phyloP scores from a whole-genome alignment of 176 grass and related monocot species.

The Chloris gayana region DNA sequence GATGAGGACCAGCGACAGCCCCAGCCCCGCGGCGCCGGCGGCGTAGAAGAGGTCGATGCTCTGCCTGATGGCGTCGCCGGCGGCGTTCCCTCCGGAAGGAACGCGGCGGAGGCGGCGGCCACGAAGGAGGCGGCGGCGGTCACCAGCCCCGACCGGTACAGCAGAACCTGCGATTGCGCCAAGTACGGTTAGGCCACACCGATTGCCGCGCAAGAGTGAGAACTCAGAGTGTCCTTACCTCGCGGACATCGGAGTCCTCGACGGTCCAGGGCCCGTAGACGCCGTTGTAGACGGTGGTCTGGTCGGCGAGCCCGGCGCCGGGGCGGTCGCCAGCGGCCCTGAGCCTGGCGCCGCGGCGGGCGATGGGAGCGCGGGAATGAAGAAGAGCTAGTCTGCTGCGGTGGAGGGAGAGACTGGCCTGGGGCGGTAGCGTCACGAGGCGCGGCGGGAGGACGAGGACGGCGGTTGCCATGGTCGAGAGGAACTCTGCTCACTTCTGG shows the following conservation, averaged over 20 bases:
- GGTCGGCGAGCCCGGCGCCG: slow-evolving; percentile 42
- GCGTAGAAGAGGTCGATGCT: slow-evolving; percentile 53
- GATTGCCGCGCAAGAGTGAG: too few relatives aligned
- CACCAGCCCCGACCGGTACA: slow-evolving; percentile 80
- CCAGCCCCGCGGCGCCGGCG: slow-evolving; percentile 66
- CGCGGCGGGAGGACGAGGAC: slow-evolving; percentile 13
- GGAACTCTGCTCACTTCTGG: not conserved
- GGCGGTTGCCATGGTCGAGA: slow-evolving; percentile 9
- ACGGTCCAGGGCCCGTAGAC: slow-evolving; percentile 85
- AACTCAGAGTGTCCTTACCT: too few relatives aligned
- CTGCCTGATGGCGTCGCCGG: slow-evolving; percentile 48
- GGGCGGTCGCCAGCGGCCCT: slow-evolving; percentile 46
- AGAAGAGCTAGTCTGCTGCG: not conserved
- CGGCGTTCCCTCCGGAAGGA: slow-evolving; percentile 59
- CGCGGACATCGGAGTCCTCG: slow-evolving; percentile 65
- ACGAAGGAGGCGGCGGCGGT: slow-evolving; percentile 62
- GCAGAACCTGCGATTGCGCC: slow-evolving; percentile 54
- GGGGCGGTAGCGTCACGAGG: not conserved
- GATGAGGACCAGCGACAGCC: slow-evolving; percentile 78
- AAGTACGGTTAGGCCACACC: not conserved
- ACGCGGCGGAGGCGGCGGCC: slow-evolving; percentile 55
- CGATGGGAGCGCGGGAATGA: not conserved
- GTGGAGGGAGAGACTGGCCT: not conserved
- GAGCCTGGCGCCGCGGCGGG: slow-evolving; percentile 13
- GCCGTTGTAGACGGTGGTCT: slow-evolving; percentile 58